phyloP scores from a whole-genome alignment of 768 basidiomycete species.

The Sarcodon sp. region DNA sequence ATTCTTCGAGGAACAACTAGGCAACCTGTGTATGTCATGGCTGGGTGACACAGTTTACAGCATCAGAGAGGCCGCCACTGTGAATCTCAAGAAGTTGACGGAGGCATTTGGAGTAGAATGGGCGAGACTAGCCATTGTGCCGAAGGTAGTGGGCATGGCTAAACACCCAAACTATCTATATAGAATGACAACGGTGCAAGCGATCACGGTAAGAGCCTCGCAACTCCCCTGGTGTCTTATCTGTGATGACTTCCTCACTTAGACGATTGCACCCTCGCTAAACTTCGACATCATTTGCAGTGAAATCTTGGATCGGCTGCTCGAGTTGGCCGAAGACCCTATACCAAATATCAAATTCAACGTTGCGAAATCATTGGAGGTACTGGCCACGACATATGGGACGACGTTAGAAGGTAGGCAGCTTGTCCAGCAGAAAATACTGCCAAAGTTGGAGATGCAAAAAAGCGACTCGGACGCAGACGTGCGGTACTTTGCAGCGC shows the following conservation, averaged over 20 bases:
- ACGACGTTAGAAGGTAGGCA: slow-evolving; percentile 55
- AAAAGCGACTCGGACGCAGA: slow-evolving; percentile 89
- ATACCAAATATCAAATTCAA: slow-evolving; percentile 99
- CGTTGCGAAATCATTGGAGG: slow-evolving; percentile 90
- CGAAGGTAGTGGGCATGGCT: slow-evolving; percentile 96
- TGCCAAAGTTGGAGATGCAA: slow-evolving; percentile 75
- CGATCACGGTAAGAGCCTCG: slow-evolving; percentile 66
- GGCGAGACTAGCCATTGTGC: slow-evolving; percentile 89
- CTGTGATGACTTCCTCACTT: slow-evolving; percentile 1
- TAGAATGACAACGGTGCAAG: slow-evolving; percentile 98
- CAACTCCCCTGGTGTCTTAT: too few species aligned
- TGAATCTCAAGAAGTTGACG: slow-evolving; percentile 92
- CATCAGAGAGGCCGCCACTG: slow-evolving; percentile 95
- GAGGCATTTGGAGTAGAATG: slow-evolving; percentile 99
- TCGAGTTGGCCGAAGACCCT: slow-evolving; percentile 74
- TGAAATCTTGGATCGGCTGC: slow-evolving; percentile 74
- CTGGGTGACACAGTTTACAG: slow-evolving; percentile 96
- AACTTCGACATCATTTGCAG: slow-evolving; percentile 72
- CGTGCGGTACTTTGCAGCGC: slow-evolving; percentile 86
- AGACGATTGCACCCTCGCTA: slow-evolving; percentile 94
- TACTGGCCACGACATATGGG: slow-evolving; percentile 64
- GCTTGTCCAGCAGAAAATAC: slow-evolving; percentile 59
- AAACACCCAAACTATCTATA: slow-evolving; percentile 94
- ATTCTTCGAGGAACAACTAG: slow-evolving; percentile 97
- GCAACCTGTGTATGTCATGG: slow-evolving; percentile 98